Percentiles rank a stretch among this genome's conserved stretches.
phyloP scores from a whole-genome alignment of 108 stramenopile species.

The Nitzschia putrida region DNA sequence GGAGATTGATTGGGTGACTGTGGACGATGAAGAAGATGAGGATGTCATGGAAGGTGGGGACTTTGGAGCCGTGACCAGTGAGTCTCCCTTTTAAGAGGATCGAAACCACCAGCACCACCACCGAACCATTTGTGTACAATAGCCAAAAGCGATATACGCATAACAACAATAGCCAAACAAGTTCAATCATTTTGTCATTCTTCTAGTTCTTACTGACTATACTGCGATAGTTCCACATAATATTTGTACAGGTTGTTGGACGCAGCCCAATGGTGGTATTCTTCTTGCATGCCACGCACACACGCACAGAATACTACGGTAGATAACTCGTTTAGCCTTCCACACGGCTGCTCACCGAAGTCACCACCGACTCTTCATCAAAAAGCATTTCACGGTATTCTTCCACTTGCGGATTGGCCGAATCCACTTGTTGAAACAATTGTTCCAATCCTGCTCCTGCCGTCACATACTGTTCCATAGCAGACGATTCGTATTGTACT shows the following conservation, averaged over 20 bases:
- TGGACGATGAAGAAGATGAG: constrained; percentile 82
- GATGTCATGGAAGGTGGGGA: constrained; percentile 1
- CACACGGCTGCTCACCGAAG: constrained; percentile 21
- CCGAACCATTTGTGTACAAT: neutral
- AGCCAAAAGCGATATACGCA: neutral
- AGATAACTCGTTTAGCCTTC: too few species aligned
- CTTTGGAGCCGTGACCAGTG: constrained; percentile 27
- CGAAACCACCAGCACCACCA: neutral
- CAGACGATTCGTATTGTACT: constrained; percentile 36
- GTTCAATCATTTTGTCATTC: too few species aligned
- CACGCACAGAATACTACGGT: too few species aligned
- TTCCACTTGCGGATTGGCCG: constrained; percentile 1
- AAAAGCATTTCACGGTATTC: constrained; percentile 17
- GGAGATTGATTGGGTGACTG: constrained; percentile 89
- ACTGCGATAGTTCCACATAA: too few species aligned
- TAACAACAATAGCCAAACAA: neutral
- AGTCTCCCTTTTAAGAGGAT: constrained; percentile 27
- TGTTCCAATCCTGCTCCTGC: constrained; percentile 4
- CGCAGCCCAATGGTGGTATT: too few species aligned
- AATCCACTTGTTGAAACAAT: constrained; percentile 2
- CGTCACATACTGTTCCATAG: constrained; percentile 1
- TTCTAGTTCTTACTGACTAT: too few species aligned
- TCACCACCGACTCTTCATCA: constrained; percentile 40
- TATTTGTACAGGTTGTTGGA: too few species aligned
- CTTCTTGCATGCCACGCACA: too few species aligned